Evolutionary conservation across 768 basidiomycete species (phyloP), one percentile per base, ranked within the genome.

Genomic region (Termitomyces sp.): DNA sequence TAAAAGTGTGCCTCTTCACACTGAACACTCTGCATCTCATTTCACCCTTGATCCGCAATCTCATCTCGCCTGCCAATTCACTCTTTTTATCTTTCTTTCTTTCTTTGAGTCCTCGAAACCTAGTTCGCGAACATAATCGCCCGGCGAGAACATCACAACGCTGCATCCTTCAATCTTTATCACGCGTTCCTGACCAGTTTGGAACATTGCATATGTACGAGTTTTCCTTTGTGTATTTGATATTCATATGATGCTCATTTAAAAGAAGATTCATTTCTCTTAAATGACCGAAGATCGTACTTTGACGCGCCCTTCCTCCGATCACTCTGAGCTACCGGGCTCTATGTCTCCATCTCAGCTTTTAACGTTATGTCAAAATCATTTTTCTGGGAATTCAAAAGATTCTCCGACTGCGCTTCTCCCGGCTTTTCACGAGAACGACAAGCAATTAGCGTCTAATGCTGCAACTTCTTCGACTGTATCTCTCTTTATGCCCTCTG

Each of bases 371-470:
- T 13, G 12, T 28, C 52, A 41, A 41, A 32, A 7, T 43, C 40
- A n/a, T 32, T 30, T 30, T 3, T 30, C 28, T 13, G 12, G n/a
- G 6, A 40, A 20, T 30, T 20, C 18, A 20, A 56, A 26, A 5
- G 23, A 50, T 46, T 44, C 10, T 56, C 48, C 41, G 36, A 16
- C 30, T 46, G 4, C 47, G 48, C 47, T 59, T 12, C 50, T 59
- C n/a, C 61, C 58, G 7, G 33, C 58, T 51, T 52, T 57, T 30
- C 26, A 35, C 10, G 40, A 47, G 9, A 36, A 56, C 23, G 35
- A 46, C 33, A 20, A 53, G n/a, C 44, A 56, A 47, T 32, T 59
- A 20, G 58, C 58, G 32, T 56, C 50, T 14, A 59, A 59, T 59
- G 40, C 58, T 49, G 58, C 55, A 43, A 49, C 32, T 20, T 44